phyloP scores from a whole-genome alignment of 1,284 basidiomycete species.

The Grifola frondosa region DNA sequence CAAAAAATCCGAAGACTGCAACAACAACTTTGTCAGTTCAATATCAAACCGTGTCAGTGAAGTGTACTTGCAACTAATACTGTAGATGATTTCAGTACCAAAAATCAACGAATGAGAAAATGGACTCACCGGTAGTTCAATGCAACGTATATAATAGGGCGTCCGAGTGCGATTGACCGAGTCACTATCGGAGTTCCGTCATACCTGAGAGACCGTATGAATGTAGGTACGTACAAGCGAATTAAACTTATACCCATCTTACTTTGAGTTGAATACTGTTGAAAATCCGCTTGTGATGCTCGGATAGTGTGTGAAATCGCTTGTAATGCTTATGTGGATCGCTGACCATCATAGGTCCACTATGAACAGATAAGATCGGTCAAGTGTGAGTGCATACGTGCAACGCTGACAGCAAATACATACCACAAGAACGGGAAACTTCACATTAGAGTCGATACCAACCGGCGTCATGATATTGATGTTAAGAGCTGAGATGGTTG shows the following conservation, averaged over 20 bases:
- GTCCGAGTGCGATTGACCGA: slow-evolving; percentile 44
- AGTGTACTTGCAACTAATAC: neutral
- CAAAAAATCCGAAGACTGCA: slow-evolving; percentile 5
- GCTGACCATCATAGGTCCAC: slow-evolving; percentile 57
- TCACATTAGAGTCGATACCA: slow-evolving; percentile 29
- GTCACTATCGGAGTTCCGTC: slow-evolving; percentile 39
- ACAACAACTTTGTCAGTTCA: too few species aligned
- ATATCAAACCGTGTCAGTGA: too few species aligned
- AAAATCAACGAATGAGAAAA: too few species aligned
- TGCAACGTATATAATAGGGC: slow-evolving; percentile 52
- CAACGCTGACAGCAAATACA: too few species aligned
- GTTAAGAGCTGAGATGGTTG: too few species aligned
- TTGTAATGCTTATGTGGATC: too few species aligned
- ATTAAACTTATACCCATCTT: too few species aligned
- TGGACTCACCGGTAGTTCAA: slow-evolving; percentile 50
- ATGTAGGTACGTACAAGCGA: slow-evolving; percentile 2
- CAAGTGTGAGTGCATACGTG: neutral
- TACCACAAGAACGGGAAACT: slow-evolving; percentile 57
- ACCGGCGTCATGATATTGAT: slow-evolving; percentile 39
- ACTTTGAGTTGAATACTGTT: too few species aligned
- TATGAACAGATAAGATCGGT: slow-evolving; percentile 17
- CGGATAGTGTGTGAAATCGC: too few species aligned
- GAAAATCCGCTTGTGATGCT: too few species aligned
- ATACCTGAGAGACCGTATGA: slow-evolving; percentile 21
- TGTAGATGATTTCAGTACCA: neutral